These are phyloP conservation scores for Ustilago xerochloae DNA, from an alignment of 1,284 basidiomycete species.

Conservation along the genomic window DNA sequence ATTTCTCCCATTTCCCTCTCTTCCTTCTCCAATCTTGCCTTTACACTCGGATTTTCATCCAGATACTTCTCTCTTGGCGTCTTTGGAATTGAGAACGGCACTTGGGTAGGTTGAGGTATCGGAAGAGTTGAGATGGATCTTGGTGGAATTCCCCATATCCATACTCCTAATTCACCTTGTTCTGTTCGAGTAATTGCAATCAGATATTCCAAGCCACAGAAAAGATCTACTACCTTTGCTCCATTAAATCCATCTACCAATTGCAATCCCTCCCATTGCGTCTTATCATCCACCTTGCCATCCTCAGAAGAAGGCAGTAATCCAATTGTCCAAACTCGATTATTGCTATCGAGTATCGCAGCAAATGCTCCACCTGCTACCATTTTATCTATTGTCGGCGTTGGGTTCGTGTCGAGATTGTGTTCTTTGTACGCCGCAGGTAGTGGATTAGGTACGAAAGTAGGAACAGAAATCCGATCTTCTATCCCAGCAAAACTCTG, in stretches of 20 bases:
- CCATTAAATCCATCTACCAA: not conserved
- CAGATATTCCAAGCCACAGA: slow-evolving; percentile 29
- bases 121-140: not conserved
- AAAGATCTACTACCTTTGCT: not conserved
- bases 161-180: not conserved
- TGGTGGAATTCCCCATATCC: slow-evolving; percentile 32
- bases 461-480: slow-evolving; percentile 22
- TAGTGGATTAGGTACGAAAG: slow-evolving; percentile 7
- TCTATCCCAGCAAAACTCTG: slow-evolving; percentile 32
- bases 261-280: not conserved
- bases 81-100: slow-evolving; percentile 8
- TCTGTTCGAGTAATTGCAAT: slow-evolving; percentile 9
- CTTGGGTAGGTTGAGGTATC: not conserved
- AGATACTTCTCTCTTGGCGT: slow-evolving; percentile 19
- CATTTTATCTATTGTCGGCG: slow-evolving; percentile 6
- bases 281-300: not conserved
- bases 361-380: slow-evolving; percentile 38
- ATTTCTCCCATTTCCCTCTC: not conserved
- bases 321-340: slow-evolving; percentile 26
- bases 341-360: slow-evolving; percentile 23
- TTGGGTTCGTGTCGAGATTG: not conserved
- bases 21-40: not conserved
- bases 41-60: slow-evolving; percentile 7
- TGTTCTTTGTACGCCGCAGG: not conserved
- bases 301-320: slow-evolving; percentile 8